Evolutionary conservation across 2,329 filamentous ascomycete genomes (phyloP), one percentile per base, ranked within the genome.

Genomic region (Fusarium cyanostomum): DNA sequence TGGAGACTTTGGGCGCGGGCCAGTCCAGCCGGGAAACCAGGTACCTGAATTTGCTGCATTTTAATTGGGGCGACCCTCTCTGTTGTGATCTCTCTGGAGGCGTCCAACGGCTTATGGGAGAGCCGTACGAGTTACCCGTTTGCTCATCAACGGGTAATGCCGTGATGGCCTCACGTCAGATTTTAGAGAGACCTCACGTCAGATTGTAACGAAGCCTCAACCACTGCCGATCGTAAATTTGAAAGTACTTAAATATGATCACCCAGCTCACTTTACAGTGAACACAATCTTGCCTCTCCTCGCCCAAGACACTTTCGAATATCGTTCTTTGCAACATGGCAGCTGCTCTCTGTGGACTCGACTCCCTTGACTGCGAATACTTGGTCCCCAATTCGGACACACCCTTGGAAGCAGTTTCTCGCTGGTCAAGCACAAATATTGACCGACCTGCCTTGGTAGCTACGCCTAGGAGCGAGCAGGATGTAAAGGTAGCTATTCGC

Each of bases 371-470:
- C 2, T 66, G 63, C 37, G 39, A 57, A 2, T 60, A 46, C n/a
- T 9, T 39, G 1, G 6, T 52, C 9, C 27, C 48, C 0, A 11
- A 43, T 7, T 24, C 15, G 1, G 31, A 30, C 9, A 41, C 46
- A 11, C 16, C 15, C 7, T 4, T 7, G 7, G 1, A 30, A 21
- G 13, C 9, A 4, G 34, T 69, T 1, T 49, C 67, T 0, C 71
- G 76, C 1, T 78, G 76, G 76, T 76, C 76, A 0, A 69, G 75
- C 33, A 59, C 60, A 0, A 49, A 67, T 4, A 43, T 78, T 12
- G 2, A 11, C 0, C 54, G 35, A 0, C 76, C 75, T 2, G 69
- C 72, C 8, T 49, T 75, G 1, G 54, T 77, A 24, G 59, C 74
- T 4, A 67, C 50, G 0, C 76, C 77, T 2, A 49, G 68, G 2